Evolutionary conservation across 2,329 filamentous ascomycete species (phyloP).

Genomic region (Fusarium sp.): DNA sequence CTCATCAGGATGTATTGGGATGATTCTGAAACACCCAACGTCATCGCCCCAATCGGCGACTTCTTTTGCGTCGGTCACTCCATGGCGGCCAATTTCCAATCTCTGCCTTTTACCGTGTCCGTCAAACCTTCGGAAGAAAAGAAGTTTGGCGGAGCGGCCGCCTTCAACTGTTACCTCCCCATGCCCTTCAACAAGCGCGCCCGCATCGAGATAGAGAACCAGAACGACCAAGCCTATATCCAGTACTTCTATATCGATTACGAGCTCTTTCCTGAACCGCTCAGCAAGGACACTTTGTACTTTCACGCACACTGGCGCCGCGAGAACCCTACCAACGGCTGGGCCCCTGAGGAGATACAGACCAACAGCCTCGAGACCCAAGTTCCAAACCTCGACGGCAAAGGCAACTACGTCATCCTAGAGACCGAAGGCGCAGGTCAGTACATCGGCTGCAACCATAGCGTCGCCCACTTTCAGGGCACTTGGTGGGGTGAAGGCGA

Average conservation of each 20-base stretch:
- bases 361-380: conserved; percentile 48
- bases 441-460: conserved; percentile 49
- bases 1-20: conserved; percentile 51
- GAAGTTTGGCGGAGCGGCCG: conserved; percentile 47
- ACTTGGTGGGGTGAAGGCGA: conserved; percentile 51
- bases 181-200: conserved; percentile 50
- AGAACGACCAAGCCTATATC: conserved; percentile 46
- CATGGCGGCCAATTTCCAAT: conserved; percentile 48
- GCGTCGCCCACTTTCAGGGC: conserved; percentile 46
- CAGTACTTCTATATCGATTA: conserved; percentile 52
- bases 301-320: conserved; percentile 49
- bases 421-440: conserved; percentile 45
- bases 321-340: conserved; percentile 47
- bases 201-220: conserved; percentile 49
- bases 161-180: conserved; percentile 47
- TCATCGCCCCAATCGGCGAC: conserved; percentile 46
- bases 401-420: conserved; percentile 45
- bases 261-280: conserved; percentile 42
- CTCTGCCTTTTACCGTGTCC: conserved; percentile 47
- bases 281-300: conserved; percentile 44
- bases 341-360: conserved; percentile 45
- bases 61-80: conserved; percentile 48
- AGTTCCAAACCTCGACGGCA: conserved; percentile 45
- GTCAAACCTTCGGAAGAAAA: conserved; percentile 48
- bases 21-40: conserved; percentile 45